Base-by-base conservation (phyloP, 371 early-diverging fungal genomes). In the Vairimorpha ceranae region DNA sequence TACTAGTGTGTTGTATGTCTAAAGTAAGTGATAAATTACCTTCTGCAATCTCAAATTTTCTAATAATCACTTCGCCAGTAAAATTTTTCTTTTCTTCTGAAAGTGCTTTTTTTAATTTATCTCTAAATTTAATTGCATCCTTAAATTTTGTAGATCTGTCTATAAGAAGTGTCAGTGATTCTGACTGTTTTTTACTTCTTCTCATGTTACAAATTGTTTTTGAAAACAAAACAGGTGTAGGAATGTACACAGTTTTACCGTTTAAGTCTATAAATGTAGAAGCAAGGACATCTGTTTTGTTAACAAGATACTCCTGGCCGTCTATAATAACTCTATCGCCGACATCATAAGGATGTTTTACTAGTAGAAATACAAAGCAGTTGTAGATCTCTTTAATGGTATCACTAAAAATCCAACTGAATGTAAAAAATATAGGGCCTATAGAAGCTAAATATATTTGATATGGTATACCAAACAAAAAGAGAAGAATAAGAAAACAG, bases 341-440 rank as follows among this genome's bases (percentile, higher is more conserved):
- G 38, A 63, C 61, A 61, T 83, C 81, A 72, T 73, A 84, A 1
- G 83, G 81, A 69, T 82, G 80, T 36, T 70, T 76, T 14, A 83
- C 65, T 36, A 84, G 70, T 3, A 79, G 72, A 70, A 84, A 84
- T 17, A 84, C 77, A 73, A 84, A 84, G 48, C 83, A 83, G 30
- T 77, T 79, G 52, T 80, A 83, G 30, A 84, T 67, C 32, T 82
- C 80, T 68, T 83, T 83, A 64, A 84, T 82, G 27, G 78, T 75
- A 59, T 83, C 84, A 17, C 77, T 43, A 70, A 84, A 84, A 19
- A 84, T 69, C 84, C 84, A 84, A 30, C 80, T 66, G 29, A 83
- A 81, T n/a, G 77, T 74, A 52, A 84, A 73, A 38, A 84, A 23
- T 17, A 76, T 43, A 15, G 83, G 80, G 30, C 79, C 77, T n/a